Conservation (phyloP, 768 basidiomycete species). For the Kwoniella sp. region DNA sequence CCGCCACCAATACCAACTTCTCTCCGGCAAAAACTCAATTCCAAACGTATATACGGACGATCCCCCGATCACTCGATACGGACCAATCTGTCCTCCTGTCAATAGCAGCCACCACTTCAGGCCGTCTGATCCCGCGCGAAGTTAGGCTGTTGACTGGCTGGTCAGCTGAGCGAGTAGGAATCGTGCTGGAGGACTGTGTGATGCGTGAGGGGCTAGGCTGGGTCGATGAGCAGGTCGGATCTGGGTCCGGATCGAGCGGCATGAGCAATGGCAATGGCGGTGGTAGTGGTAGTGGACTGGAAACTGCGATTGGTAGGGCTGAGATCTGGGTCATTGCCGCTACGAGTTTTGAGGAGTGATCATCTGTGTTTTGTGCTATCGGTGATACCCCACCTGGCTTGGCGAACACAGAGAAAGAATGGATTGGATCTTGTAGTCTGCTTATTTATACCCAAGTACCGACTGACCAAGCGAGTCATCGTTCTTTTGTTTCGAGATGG, state of each 20-base stretch:
- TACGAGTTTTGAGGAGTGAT: conserved; percentile 14
- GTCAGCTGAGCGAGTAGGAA: conserved; percentile 72
- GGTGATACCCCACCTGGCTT: too few species aligned
- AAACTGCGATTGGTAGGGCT: not conserved
- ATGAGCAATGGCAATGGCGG: conserved; percentile 44
- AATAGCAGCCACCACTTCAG: conserved; percentile 62
- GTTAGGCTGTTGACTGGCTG: conserved; percentile 69
- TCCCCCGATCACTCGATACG: conserved; percentile 85
- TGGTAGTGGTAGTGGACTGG: not conserved
- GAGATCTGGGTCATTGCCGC: conserved; percentile 20
- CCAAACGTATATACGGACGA: conserved; percentile 64
- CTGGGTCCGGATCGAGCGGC: too few species aligned
- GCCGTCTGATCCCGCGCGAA: conserved; percentile 68
- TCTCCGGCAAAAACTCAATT: not conserved
- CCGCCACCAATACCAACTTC: conserved; percentile 44
- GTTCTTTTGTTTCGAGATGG: too few species aligned
- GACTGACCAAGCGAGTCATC: too few species aligned
- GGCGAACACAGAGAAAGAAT: too few species aligned
- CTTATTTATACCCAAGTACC: too few species aligned
- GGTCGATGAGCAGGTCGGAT: conserved; percentile 90
- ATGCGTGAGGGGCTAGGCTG: conserved; percentile 88
- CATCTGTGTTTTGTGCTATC: too few species aligned
- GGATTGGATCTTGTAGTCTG: too few species aligned
- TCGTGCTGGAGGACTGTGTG: conserved; percentile 85
- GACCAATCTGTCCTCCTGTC: conserved; percentile 75